Percentiles rank a stretch among this genome's conserved stretches.
Evolutionary conservation across 2,329 filamentous ascomycete species (phyloP).

Genomic region (Xylaria hypoxylon): DNA sequence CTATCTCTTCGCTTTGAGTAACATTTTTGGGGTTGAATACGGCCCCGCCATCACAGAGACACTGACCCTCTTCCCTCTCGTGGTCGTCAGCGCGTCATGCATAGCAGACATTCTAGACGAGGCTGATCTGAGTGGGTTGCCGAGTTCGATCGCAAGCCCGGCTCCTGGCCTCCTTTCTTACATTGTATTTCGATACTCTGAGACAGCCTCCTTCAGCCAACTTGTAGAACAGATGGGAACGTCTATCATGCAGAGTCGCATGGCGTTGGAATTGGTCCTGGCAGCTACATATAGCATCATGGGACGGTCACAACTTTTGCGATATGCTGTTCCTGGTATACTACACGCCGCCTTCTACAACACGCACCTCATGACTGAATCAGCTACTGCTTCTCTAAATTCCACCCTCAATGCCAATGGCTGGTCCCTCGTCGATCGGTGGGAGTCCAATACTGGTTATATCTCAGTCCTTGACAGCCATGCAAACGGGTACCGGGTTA

Average conservation of each 20-base stretch:
- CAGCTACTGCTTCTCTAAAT: slow-evolving; percentile 73
- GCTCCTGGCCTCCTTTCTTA: slow-evolving; percentile 75
- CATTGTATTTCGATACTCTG: slow-evolving; percentile 68
- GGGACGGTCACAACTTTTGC: slow-evolving; percentile 75
- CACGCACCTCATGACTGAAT: slow-evolving; percentile 74
- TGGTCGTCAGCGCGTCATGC: slow-evolving; percentile 71
- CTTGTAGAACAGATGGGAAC: slow-evolving; percentile 68
- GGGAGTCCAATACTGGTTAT: slow-evolving; percentile 91
- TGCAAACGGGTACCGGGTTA: slow-evolving; percentile 77
- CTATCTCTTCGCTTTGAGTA: slow-evolving; percentile 75
- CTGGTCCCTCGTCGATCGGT: slow-evolving; percentile 82
- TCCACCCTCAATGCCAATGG: slow-evolving; percentile 71
- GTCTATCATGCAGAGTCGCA: slow-evolving; percentile 73
- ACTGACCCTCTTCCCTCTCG: slow-evolving; percentile 77
- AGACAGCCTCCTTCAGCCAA: slow-evolving; percentile 55
- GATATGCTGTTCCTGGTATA: slow-evolving; percentile 77
- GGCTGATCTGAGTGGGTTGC: slow-evolving; percentile 66
- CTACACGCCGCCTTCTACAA: slow-evolving; percentile 79
- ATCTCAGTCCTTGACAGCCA: slow-evolving; percentile 87
- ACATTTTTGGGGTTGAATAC: slow-evolving; percentile 71
- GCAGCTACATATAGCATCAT: slow-evolving; percentile 73
- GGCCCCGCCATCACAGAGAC: slow-evolving; percentile 82
- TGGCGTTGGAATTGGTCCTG: slow-evolving; percentile 77
- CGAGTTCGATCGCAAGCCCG: slow-evolving; percentile 70
- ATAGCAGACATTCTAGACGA: slow-evolving; percentile 74